A percentile compares a stretch with the other conserved stretches of the same genome.
Conservation (phyloP, 129 eudicot species). For the Artemisia argyi region DNA sequence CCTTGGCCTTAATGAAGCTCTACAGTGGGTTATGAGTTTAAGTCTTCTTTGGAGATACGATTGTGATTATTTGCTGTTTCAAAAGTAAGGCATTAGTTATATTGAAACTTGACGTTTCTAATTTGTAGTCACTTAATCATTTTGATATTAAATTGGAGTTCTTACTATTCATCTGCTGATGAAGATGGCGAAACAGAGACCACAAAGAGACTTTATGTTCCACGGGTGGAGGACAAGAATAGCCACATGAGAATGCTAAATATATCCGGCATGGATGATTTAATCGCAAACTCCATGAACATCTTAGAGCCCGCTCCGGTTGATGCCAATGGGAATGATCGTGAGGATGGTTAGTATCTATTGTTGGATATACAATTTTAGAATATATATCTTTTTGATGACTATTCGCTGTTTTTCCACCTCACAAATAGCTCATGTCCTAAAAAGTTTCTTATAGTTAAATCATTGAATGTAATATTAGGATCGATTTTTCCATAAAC, state of each 20-base stretch:
- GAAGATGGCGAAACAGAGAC: conserved; percentile 56
- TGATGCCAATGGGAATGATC: conserved; percentile 84
- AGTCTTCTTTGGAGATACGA: not conserved
- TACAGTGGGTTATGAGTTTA: not conserved
- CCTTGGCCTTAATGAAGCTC: not conserved
- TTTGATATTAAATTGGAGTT: not conserved
- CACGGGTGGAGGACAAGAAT: conserved; percentile 96
- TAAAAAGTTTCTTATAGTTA: not conserved
- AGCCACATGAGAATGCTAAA: conserved; percentile 90
- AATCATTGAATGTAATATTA: not conserved
- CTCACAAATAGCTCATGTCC: not conserved
- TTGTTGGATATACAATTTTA: not conserved
- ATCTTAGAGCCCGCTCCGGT: conserved; percentile 89
- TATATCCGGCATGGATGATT: conserved; percentile 68
- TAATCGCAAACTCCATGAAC: conserved; percentile 93
- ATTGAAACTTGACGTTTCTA: conserved; percentile 1
- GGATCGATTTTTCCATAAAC: not conserved
- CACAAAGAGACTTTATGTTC: conserved; percentile 78
- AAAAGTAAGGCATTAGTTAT: not conserved
- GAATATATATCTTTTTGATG: not conserved
- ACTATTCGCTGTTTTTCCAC: not conserved
- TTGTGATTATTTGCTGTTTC: not conserved
- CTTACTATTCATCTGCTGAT: conserved; percentile 29
- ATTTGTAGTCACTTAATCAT: conserved; percentile 2
- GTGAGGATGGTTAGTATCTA: conserved; percentile 70